Conservation (phyloP, 2,329 filamentous ascomycete genomes). For the Cucurbitaria berberidis region DNA sequence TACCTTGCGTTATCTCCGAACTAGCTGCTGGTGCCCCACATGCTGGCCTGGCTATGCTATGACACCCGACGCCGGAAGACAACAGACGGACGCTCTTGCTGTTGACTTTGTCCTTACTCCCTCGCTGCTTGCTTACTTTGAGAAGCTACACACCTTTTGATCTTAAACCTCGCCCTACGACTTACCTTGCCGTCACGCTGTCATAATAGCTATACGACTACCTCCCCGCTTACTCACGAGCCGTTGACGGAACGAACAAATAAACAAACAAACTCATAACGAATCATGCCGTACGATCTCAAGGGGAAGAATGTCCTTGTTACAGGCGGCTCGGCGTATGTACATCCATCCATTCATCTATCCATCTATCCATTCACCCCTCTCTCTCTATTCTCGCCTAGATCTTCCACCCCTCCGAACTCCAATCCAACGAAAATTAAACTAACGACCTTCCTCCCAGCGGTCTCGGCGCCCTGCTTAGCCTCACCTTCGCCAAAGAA, state of each 20-base stretch:
- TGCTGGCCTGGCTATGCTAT: too few species aligned
- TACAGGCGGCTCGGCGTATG: constrained; percentile 68
- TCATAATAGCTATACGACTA: too few species aligned
- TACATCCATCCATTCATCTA: not conserved
- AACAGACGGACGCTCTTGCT: too few species aligned
- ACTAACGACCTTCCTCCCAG: constrained; percentile 46
- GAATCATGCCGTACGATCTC: constrained; percentile 70
- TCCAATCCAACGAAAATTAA: not conserved
- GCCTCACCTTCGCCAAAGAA: constrained; percentile 69
- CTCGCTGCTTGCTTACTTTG: too few species aligned
- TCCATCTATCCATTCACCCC: not conserved
- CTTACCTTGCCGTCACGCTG: too few species aligned
- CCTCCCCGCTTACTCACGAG: not conserved
- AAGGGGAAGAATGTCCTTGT: constrained; percentile 67
- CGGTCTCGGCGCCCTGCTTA: constrained; percentile 74
- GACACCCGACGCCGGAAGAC: too few species aligned
- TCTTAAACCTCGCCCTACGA: too few species aligned
- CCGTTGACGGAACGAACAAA: not conserved
- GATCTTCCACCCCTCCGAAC: too few species aligned
- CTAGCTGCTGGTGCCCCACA: not conserved
- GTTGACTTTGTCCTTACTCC: not conserved
- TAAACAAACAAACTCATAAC: too few species aligned
- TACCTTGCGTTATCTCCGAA: not conserved
- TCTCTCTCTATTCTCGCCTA: too few species aligned
- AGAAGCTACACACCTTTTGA: too few species aligned